Conservation (phyloP, 768 basidiomycete genomes). For the Boletus sp. region DNA sequence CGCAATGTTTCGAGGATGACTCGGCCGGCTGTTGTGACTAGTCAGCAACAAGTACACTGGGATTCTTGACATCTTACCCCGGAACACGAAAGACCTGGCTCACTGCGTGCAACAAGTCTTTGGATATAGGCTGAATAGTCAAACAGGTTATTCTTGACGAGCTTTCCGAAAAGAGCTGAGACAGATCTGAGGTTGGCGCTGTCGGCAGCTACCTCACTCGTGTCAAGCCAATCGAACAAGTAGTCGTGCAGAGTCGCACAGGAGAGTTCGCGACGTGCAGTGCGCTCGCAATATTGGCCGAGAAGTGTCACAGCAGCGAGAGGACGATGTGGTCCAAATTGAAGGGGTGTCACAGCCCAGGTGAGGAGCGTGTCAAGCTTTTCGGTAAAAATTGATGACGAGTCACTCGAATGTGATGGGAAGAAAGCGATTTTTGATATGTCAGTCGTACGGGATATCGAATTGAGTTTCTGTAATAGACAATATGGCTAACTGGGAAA, state of each 20-base stretch:
- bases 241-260: conserved; percentile 69
- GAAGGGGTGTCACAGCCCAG: conserved; percentile 78
- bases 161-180: conserved; percentile 66
- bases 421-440: conserved; percentile 61
- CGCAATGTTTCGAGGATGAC: conserved; percentile 58
- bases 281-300: conserved; percentile 57
- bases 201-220: conserved; percentile 59
- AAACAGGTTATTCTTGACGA: conserved; percentile 69
- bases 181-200: conserved; percentile 54
- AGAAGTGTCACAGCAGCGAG: conserved; percentile 74
- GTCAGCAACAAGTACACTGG: not conserved
- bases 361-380: conserved; percentile 75
- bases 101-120: conserved; percentile 77
- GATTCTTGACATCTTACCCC: conserved; percentile 41
- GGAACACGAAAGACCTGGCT: conserved; percentile 52
- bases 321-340: conserved; percentile 80
- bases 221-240: conserved; percentile 81
- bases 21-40: conserved; percentile 2
- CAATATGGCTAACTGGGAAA: not conserved
- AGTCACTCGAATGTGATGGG: conserved; percentile 36
- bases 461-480: conserved; percentile 64
- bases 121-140: conserved; percentile 76
- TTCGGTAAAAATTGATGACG: conserved; percentile 49
- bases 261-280: conserved; percentile 60
- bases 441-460: conserved; percentile 65